Evolutionary conservation across 1,284 basidiomycete genomes (phyloP).

Genomic region (Golubevia sp.): DNA sequence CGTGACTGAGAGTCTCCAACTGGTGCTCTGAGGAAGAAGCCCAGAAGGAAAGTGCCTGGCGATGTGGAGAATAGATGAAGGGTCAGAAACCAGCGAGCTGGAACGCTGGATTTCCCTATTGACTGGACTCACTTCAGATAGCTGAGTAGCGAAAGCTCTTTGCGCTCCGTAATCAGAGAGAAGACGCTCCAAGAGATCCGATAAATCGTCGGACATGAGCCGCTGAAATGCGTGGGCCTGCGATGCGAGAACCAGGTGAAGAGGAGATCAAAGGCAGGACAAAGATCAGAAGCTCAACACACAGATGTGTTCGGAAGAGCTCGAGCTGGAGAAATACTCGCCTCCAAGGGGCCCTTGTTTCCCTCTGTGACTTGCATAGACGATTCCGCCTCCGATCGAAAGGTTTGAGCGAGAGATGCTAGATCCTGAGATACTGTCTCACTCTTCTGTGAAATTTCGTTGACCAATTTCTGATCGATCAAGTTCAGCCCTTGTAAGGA

Average conservation of each 20-base stretch:
- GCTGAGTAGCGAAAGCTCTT: conserved; percentile 19
- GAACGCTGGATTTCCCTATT: neutral
- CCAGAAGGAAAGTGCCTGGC: neutral
- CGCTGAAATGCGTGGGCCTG: neutral
- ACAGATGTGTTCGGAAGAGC: too few relatives aligned
- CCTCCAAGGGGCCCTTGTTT: too few relatives aligned
- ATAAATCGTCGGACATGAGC: conserved; percentile 10
- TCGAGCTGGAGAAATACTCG: too few relatives aligned
- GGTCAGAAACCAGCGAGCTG: neutral
- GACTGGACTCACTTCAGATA: conserved; percentile 13
- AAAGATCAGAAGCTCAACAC: too few relatives aligned
- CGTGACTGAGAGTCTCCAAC: neutral
- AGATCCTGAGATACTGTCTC: too few relatives aligned
- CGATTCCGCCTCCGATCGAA: too few relatives aligned
- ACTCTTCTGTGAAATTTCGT: too few relatives aligned
- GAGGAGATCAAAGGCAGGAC: too few relatives aligned
- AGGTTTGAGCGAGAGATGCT: too few relatives aligned
- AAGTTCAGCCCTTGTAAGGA: too few relatives aligned
- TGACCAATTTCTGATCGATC: too few relatives aligned
- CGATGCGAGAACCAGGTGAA: neutral
- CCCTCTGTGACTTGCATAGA: too few relatives aligned
- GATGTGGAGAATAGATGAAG: conserved; percentile 1
- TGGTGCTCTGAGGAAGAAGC: neutral
- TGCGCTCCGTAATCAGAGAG: conserved; percentile 27
- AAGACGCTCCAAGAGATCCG: conserved; percentile 22